Conservation (phyloP, 192 early-diverging fungal genomes). For the Paraglomus brasilianum region DNA sequence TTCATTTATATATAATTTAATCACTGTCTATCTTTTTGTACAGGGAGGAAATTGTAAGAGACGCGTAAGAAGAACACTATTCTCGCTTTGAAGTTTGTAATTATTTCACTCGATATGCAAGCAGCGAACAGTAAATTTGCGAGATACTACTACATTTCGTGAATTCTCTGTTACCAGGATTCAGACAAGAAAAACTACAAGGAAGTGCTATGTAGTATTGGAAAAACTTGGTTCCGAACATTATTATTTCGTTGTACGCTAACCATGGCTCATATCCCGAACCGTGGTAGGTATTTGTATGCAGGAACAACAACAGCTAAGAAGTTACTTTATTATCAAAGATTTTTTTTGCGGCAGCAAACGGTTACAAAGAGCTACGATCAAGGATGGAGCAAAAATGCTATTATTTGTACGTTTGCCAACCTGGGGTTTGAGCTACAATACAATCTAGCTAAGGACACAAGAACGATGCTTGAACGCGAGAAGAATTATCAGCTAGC, state of each 20-base stretch:
- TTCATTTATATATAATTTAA: not conserved
- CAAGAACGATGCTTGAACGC: not conserved
- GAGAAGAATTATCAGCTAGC: constrained; percentile 17
- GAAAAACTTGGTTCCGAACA: constrained; percentile 28
- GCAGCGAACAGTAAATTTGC: not conserved
- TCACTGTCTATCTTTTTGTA: too few relatives aligned
- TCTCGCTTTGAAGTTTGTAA: constrained; percentile 23
- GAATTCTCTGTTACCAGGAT: not conserved
- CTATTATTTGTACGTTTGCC: constrained; percentile 24
- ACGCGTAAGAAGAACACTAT: constrained; percentile 9
- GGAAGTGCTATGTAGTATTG: constrained; percentile 9
- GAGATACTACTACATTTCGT: constrained; percentile 15
- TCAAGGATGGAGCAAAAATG: too few relatives aligned
- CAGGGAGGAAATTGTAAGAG: not conserved
- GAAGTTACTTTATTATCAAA: constrained; percentile 21
- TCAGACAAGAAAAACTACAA: not conserved
- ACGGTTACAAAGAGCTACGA: constrained; percentile 23
- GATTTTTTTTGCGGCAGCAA: constrained; percentile 22
- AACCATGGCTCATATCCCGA: constrained; percentile 27
- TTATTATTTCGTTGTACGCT: constrained; percentile 27
- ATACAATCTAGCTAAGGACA: constrained; percentile 11
- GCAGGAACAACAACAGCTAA: constrained; percentile 7
- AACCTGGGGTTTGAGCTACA: constrained; percentile 30
- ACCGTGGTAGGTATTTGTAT: constrained; percentile 30
- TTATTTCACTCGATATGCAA: not conserved